Evolutionary conservation across 352 stramenopile genomes (phyloP), one percentile per base, ranked within the genome.

Genomic region (Nothophytophthora sp.): DNA sequence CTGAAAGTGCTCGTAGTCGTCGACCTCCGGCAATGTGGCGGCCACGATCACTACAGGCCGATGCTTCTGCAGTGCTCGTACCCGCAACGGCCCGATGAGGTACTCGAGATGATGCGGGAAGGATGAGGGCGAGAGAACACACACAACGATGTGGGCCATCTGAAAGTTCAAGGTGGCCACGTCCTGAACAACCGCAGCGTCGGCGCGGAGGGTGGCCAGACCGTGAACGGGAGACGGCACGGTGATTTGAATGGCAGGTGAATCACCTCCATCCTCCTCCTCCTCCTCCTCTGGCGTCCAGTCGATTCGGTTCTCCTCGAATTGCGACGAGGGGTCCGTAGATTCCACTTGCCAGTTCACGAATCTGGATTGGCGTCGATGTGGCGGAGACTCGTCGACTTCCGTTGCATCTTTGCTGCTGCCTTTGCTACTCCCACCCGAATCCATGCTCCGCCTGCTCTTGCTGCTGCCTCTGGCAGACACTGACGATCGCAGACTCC

Each of bases 51-150:
- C 58, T 18, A 93, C 76, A 4, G 83, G 74, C 6, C 81, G 81
- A 49, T 92, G 81, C 6, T 70, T 63, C 4, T 75, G 72, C n/a
- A 93, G 57, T 6, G 76, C 70, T 23, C 82, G 82, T 7, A 90
- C 76, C 5, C 83, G 81, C 20, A 93, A 42, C 3, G 83, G 83
- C 0, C 82, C 83, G 38, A 92, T 76, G n/a, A 93, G 58, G 50
- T 90, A 93, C 60, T 91, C 81, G 10, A 91, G 65, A 33, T 93
- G 75, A 40, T 88, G 67, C n/a, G 81, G 81, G 30, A 92, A 93
- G 4, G 69, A 61, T 23, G 54, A 76, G 1, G 62, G 38, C 0
- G 83, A 88, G 12, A 89, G 44, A 1, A 92, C 63, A 16, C 78
- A 91, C 2, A 93, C 63, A 8, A 90, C 67, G 34, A 93, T 86